phyloP scores from a whole-genome alignment of 805 yeast species.

The Pichia phayaonensis region DNA sequence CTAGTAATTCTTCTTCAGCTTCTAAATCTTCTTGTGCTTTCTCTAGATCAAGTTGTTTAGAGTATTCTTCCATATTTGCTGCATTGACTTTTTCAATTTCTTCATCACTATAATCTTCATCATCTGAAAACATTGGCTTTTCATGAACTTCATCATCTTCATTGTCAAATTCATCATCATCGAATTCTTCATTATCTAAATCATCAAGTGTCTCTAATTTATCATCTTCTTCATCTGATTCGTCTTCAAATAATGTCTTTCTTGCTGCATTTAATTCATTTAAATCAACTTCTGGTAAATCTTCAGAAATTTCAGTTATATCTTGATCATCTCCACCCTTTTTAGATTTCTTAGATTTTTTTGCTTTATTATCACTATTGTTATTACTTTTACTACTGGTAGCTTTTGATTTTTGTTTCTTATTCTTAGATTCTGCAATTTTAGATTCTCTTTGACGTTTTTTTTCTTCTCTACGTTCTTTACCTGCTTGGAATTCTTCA shows the following conservation, averaged over 20 bases:
- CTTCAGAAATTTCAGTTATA: slow-evolving; percentile 36
- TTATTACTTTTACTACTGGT: too few species aligned
- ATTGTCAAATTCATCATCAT: slow-evolving; percentile 24
- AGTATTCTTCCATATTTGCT: slow-evolving; percentile 74
- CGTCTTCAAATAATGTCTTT: slow-evolving; percentile 67
- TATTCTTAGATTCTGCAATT: slow-evolving; percentile 16
- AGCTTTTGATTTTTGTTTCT: slow-evolving; percentile 7
- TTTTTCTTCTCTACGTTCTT: slow-evolving; percentile 34
- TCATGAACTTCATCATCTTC: slow-evolving; percentile 52
- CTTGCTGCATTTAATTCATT: slow-evolving; percentile 64
- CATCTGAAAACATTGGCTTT: slow-evolving; percentile 78
- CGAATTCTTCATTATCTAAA: slow-evolving; percentile 17
- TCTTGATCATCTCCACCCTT: slow-evolving; percentile 16
- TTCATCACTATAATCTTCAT: slow-evolving; percentile 50
- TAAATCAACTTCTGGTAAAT: slow-evolving; percentile 56
- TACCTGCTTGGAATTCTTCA: slow-evolving; percentile 63
- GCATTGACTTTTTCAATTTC: slow-evolving; percentile 70
- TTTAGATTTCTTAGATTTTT: slow-evolving; percentile 19
- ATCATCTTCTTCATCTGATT: slow-evolving; percentile 43
- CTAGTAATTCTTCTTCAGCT: slow-evolving; percentile 54
- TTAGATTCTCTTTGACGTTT: slow-evolving; percentile 27
- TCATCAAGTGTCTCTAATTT: slow-evolving; percentile 22
- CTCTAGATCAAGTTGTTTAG: slow-evolving; percentile 55
- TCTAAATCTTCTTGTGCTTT: slow-evolving; percentile 54
- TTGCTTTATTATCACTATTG: slow-evolving; percentile 21